Base-by-base conservation (phyloP, 2,329 filamentous ascomycete genomes). In the Fusarium floridanum region DNA sequence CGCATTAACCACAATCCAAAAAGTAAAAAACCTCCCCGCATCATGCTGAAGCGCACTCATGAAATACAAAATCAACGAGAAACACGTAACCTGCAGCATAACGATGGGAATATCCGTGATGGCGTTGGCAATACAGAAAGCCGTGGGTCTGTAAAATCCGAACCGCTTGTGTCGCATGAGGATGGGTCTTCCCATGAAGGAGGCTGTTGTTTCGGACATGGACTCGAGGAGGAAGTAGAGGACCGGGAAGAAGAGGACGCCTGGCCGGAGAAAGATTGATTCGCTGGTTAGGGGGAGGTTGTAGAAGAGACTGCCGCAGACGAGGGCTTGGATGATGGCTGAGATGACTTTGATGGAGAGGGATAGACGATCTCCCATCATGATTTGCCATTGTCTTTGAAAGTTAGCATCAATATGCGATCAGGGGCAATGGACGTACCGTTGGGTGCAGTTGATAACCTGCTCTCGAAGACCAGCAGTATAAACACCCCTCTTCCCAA, bases 301-400 rank as follows among this genome's bases (percentile, higher is more conserved):
- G 84, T 89, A 94, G 81, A 94, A 94, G 67, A 94, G 87, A 63
- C 80, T 89, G 86, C 74, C 90, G 62, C 93, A 88, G 73, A 94
- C 89, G 59, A 94, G 83, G 37, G 91, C 89, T 84, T 93, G 89
- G 71, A 90, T 84, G 45, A 89, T 86, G 76, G 93, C 92, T 76
- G 93, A 91, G 69, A 90, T 86, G 2, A 90, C 64, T 50, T 81
- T 59, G 20, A 59, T 39, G 22, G 16, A 36, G 78, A 82, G 79
- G 1, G 81, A 77, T 9, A 80, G 57, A 20, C 80, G 72, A 67
- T 83, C 80, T 17, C 81, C 81, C 68, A 81, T 77, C 68, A 81
- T 78, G 32, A 80, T 77, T 55, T 80, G 79, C 56, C 79, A 78
- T 74, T 81, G 80, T 6, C 68, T 73, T 17, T 6, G 5, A 50